Evolutionary conservation across 208 protist species (phyloP).

Genomic region (Leishmania tropica): DNA sequence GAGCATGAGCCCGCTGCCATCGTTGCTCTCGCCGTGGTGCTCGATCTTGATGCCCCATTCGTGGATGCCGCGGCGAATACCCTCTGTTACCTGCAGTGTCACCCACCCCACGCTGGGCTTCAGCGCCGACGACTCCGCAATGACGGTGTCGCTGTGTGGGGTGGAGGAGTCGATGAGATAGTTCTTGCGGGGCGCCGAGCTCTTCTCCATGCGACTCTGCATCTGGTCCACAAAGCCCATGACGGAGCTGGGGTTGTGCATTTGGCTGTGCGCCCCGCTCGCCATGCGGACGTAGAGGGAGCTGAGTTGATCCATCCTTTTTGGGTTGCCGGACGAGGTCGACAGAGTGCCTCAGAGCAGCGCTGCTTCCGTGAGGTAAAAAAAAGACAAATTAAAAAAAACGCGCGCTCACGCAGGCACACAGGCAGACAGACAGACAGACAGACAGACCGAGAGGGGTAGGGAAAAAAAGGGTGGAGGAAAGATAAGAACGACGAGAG

Average conservation of each 20-base stretch:
- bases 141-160: constrained; percentile 86
- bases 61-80: constrained; percentile 85
- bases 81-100: constrained; percentile 91
- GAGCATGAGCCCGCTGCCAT: constrained; percentile 94
- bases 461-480: background rate
- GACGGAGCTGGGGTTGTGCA: constrained; percentile 65
- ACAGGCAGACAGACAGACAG: background rate
- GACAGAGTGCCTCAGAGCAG: background rate
- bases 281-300: constrained; percentile 76
- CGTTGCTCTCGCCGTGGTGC: constrained; percentile 90
- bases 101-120: constrained; percentile 93
- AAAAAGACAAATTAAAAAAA: constrained; percentile 1
- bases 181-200: constrained; percentile 76
- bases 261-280: constrained; percentile 63
- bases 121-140: constrained; percentile 88
- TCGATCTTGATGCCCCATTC: constrained; percentile 93
- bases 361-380: background rate
- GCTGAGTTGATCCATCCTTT: constrained; percentile 80
- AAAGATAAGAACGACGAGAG: background rate
- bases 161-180: constrained; percentile 90
- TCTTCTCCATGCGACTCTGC: constrained; percentile 65
- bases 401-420: background rate
- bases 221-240: constrained; percentile 79
- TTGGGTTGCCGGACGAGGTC: background rate
- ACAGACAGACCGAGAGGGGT: background rate